phyloP scores from a whole-genome alignment of 306 rosid genomes.

The Cicer chorassanicum region DNA sequence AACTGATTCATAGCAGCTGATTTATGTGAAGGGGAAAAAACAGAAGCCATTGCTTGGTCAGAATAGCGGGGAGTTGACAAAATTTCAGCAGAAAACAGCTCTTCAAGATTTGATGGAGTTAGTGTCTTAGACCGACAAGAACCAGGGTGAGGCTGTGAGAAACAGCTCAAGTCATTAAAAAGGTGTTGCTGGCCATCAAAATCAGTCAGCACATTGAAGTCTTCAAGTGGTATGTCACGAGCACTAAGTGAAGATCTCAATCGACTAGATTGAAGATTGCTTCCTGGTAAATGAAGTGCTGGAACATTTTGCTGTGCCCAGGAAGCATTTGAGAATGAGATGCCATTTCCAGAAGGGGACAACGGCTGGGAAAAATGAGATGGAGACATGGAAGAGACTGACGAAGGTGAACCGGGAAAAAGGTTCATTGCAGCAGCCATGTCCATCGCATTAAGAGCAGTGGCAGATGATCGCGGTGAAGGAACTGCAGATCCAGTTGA shows the following conservation, averaged over 20 bases:
- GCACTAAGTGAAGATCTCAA: constrained; percentile 81
- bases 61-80: constrained; percentile 72
- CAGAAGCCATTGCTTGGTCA: constrained; percentile 59
- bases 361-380: constrained; percentile 74
- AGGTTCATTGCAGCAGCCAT: constrained; percentile 87
- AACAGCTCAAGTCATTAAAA: constrained; percentile 69
- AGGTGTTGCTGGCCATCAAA: constrained; percentile 69
- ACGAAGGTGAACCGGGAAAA: constrained; percentile 76
- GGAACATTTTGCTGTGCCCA: constrained; percentile 90
- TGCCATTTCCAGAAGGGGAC: constrained; percentile 77
- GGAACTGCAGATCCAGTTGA: constrained; percentile 89
- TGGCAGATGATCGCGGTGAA: constrained; percentile 69
- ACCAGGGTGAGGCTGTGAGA: constrained; percentile 58
- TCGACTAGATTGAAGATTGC: constrained; percentile 81
- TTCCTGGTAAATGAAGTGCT: constrained; percentile 78
- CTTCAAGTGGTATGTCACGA: constrained; percentile 68
- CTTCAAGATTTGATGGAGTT: constrained; percentile 78
- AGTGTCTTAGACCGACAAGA: constrained; percentile 63
- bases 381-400: constrained; percentile 70
- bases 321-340: constrained; percentile 53
- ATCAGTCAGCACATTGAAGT: constrained; percentile 51
- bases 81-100: constrained; percentile 70
- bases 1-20: constrained; percentile 73
- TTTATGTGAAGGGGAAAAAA: constrained; percentile 76
- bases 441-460: constrained; percentile 76